Percentiles rank a stretch among this genome's conserved stretches.
phyloP scores from a whole-genome alignment of 805 yeast species.

The Yamadazyma paraphyllophila region DNA sequence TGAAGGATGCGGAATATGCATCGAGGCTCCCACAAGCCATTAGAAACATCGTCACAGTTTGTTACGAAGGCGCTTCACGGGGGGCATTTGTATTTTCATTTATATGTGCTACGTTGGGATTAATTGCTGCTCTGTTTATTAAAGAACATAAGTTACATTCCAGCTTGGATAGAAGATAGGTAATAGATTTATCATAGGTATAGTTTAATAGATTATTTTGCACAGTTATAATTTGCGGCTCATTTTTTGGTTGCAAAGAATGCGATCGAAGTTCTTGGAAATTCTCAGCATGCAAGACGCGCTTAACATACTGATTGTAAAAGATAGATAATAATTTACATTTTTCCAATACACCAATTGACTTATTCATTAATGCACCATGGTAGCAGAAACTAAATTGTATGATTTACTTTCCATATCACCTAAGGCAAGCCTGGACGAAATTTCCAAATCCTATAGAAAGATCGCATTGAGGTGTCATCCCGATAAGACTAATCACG shows the following conservation, averaged over 20 bases:
- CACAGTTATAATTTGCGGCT: background rate
- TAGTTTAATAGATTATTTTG: background rate
- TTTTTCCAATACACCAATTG: background rate
- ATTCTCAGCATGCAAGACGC: conserved; percentile 5
- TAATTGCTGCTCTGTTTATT: conserved; percentile 45
- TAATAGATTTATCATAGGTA: too few species aligned
- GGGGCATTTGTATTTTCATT: conserved; percentile 52
- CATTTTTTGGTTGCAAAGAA: conserved; percentile 5
- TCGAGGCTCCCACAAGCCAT: conserved; percentile 53
- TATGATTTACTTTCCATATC: conserved; percentile 37
- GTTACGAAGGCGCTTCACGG: conserved; percentile 54
- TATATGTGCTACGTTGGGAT: conserved; percentile 38
- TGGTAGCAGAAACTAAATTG: conserved; percentile 18
- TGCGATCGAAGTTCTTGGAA: conserved; percentile 7
- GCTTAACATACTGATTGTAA: background rate
- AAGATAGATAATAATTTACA: background rate
- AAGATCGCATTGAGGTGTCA: conserved; percentile 51
- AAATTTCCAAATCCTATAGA: conserved; percentile 35
- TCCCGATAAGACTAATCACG: conserved; percentile 60
- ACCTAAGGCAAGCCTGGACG: conserved; percentile 32
- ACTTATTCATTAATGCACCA: background rate
- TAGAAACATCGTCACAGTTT: conserved; percentile 39
- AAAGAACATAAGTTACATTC: conserved; percentile 59
- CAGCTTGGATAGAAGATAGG: conserved; percentile 45
- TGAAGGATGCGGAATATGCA: conserved; percentile 56